Percentiles rank a stretch among this genome's conserved stretches.
Conservation (phyloP, 1,284 basidiomycete genomes). For the Leccinum griseonigrum region DNA sequence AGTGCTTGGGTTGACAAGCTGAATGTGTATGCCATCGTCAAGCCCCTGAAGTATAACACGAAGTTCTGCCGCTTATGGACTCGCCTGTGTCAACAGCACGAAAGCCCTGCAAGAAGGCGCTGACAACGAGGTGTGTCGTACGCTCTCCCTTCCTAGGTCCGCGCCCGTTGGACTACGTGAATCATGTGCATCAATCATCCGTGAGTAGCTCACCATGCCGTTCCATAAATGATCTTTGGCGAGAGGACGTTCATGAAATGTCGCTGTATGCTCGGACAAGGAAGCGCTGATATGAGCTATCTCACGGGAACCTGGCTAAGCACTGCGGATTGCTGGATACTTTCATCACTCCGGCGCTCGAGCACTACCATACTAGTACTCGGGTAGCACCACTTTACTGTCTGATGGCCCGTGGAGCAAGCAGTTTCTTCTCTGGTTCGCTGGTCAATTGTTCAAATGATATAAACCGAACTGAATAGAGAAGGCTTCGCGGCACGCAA, state of each 20-base stretch:
- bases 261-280: slow-evolving; percentile 5
- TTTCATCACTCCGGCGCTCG: background rate
- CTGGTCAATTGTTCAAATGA: background rate
- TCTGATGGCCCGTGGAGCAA: background rate
- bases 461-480: background rate
- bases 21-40: slow-evolving; percentile 22
- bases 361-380: background rate
- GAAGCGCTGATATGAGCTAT: slow-evolving; percentile 2
- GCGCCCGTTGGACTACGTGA: background rate
- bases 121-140: slow-evolving; percentile 65
- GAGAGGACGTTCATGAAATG: slow-evolving; percentile 27
- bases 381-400: background rate
- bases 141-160: slow-evolving; percentile 66
- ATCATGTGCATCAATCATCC: background rate
- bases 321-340: background rate
- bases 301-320: slow-evolving; percentile 13
- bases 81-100: slow-evolving; percentile 75
- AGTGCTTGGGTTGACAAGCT: slow-evolving; percentile 79
- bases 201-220: slow-evolving; percentile 51
- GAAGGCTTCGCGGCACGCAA: background rate
- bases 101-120: slow-evolving; percentile 73
- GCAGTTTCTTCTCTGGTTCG: background rate
- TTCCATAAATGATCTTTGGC: slow-evolving; percentile 62
- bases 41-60: slow-evolving; percentile 8
- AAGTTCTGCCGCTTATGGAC: slow-evolving; percentile 18